phyloP scores from a whole-genome alignment of 495 filamentous ascomycete species.

The Hypoxylon fragiforme region DNA sequence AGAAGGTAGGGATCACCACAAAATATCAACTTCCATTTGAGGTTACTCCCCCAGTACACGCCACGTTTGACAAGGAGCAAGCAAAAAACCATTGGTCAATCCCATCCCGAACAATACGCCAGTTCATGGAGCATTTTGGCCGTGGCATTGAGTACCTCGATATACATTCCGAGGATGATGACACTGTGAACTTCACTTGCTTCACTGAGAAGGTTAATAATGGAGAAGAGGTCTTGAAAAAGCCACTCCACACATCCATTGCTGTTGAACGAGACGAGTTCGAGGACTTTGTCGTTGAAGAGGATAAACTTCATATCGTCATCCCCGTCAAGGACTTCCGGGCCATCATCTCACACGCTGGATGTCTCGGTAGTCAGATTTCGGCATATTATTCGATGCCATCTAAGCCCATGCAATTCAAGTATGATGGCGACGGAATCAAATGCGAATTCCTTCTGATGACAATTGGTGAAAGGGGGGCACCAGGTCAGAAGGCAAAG shows the following conservation, averaged over 20 bases:
- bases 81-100: constrained; percentile 80
- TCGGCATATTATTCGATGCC: constrained; percentile 80
- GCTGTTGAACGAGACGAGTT: constrained; percentile 86
- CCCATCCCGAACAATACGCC: constrained; percentile 70
- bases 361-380: constrained; percentile 68
- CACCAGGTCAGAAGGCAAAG: constrained; percentile 46
- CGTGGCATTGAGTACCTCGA: constrained; percentile 89
- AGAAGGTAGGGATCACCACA: constrained; percentile 73
- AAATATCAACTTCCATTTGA: constrained; percentile 94
- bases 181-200: constrained; percentile 77
- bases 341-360: constrained; percentile 83
- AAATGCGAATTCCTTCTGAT: constrained; percentile 88
- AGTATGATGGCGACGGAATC: constrained; percentile 74
- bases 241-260: constrained; percentile 90
- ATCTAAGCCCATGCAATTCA: constrained; percentile 79
- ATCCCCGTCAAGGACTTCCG: constrained; percentile 96
- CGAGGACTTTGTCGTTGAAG: constrained; percentile 75
- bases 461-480: constrained; percentile 80
- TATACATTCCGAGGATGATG: constrained; percentile 69
- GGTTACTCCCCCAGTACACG: constrained; percentile 76
- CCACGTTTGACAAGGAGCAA: constrained; percentile 73
- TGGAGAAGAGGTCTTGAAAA: constrained; percentile 90
- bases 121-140: constrained; percentile 90
- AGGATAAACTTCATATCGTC: constrained; percentile 77
- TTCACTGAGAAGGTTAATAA: constrained; percentile 89